phyloP scores from a whole-genome alignment of 2,329 filamentous ascomycete species.

The Penicillium thymicola region DNA sequence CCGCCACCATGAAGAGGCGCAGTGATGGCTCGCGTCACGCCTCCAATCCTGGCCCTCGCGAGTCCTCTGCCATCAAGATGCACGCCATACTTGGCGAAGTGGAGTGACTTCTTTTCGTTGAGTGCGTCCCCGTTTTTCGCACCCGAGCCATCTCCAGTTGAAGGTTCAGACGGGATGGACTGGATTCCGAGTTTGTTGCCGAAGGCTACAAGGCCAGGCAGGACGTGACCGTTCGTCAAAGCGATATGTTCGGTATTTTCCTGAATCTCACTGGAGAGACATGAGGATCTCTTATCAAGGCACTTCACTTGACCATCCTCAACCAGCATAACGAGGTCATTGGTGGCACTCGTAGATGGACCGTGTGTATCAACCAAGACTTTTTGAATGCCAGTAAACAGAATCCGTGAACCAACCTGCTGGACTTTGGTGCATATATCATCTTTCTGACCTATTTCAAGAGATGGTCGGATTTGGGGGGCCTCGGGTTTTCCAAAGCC shows the following conservation, averaged over 20 bases:
- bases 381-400: background rate
- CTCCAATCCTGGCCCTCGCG: background rate
- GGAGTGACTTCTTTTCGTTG: background rate
- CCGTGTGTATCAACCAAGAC: background rate
- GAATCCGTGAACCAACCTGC: background rate
- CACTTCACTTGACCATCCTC: background rate
- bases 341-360: background rate
- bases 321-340: background rate
- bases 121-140: background rate
- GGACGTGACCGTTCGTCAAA: background rate
- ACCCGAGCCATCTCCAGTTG: background rate
- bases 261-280: background rate
- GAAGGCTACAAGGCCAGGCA: background rate
- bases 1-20: background rate
- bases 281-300: background rate
- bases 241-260: background rate
- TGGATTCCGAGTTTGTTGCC: background rate
- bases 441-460: background rate
- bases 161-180: background rate
- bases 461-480: background rate
- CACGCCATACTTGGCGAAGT: background rate
- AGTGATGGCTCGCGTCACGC: background rate
- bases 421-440: background rate
- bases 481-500: background rate
- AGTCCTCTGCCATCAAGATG: background rate